phyloP scores from a whole-genome alignment of 306 rosid genomes.

The Argentina anserina region DNA sequence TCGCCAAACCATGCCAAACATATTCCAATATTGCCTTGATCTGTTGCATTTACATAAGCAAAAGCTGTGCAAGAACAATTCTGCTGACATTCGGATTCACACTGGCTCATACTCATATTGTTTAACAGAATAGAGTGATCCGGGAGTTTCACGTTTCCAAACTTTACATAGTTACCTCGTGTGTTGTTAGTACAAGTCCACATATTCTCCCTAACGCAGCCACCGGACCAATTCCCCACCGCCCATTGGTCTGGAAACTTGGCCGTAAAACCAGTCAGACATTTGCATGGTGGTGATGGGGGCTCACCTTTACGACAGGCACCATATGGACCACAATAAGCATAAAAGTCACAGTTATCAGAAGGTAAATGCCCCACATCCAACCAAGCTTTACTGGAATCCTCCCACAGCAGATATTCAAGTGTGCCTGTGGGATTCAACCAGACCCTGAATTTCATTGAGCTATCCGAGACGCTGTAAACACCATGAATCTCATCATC shows the following conservation, averaged over 20 bases:
- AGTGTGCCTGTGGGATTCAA: neutral
- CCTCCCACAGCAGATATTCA: neutral
- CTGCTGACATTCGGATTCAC: conserved; percentile 33
- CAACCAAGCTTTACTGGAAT: neutral
- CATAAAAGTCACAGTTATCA: neutral
- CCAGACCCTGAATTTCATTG: neutral
- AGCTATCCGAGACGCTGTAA: neutral
- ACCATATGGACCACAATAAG: neutral
- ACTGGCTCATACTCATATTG: conserved; percentile 25
- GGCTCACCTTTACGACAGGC: neutral
- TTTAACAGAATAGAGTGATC: neutral
- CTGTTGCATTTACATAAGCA: conserved; percentile 18
- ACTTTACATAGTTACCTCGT: neutral
- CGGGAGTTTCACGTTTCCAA: conserved; percentile 1
- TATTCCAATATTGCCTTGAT: neutral
- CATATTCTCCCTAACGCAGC: conserved; percentile 33
- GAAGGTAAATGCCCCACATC: neutral
- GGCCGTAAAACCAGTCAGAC: conserved; percentile 23
- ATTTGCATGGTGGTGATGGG: neutral
- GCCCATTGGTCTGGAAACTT: conserved; percentile 7
- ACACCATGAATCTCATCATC: neutral
- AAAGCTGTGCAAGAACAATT: conserved; percentile 66
- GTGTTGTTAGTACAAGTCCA: conserved; percentile 14
- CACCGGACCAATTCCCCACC: conserved; percentile 26
- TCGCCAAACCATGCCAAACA: conserved; percentile 20